Percentiles rank a stretch among this genome's conserved stretches.
phyloP scores from a whole-genome alignment of 2,329 filamentous ascomycete genomes.

The Fusarium xyrophilum region DNA sequence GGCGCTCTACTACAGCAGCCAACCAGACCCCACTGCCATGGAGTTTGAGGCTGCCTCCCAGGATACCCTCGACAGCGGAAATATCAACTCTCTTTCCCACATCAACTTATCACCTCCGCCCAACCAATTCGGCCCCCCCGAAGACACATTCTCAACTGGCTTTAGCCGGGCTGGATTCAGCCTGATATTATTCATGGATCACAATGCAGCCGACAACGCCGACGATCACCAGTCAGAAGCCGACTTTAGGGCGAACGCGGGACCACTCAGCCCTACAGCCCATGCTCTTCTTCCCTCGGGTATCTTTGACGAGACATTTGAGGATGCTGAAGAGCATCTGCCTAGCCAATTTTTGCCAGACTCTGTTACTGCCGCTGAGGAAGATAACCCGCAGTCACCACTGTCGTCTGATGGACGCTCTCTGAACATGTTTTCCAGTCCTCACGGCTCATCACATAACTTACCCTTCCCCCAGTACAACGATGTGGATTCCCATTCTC shows the following conservation, averaged over 20 bases:
- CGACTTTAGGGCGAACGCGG: conserved; percentile 67
- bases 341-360: conserved; percentile 42
- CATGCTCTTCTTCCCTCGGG: conserved; percentile 74
- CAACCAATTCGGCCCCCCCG: conserved; percentile 47
- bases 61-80: conserved; percentile 56
- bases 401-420: conserved; percentile 62
- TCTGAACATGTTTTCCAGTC: conserved; percentile 65
- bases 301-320: conserved; percentile 64
- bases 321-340: conserved; percentile 63
- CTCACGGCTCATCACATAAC: conserved; percentile 66
- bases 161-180: conserved; percentile 61
- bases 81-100: conserved; percentile 56
- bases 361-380: conserved; percentile 41
- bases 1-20: conserved; percentile 55
- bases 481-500: conserved; percentile 56
- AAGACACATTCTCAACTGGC: conserved; percentile 60
- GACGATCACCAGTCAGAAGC: conserved; percentile 63
- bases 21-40: conserved; percentile 52
- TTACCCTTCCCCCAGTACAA: conserved; percentile 60
- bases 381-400: conserved; percentile 66
- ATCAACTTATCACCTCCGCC: conserved; percentile 50
- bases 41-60: conserved; percentile 58
- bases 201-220: conserved; percentile 48
- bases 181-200: conserved; percentile 60
- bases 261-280: conserved; percentile 79